Evolutionary conservation across 2,329 filamentous ascomycete species (phyloP).

Genomic region (Botryosphaeria dothidea): DNA sequence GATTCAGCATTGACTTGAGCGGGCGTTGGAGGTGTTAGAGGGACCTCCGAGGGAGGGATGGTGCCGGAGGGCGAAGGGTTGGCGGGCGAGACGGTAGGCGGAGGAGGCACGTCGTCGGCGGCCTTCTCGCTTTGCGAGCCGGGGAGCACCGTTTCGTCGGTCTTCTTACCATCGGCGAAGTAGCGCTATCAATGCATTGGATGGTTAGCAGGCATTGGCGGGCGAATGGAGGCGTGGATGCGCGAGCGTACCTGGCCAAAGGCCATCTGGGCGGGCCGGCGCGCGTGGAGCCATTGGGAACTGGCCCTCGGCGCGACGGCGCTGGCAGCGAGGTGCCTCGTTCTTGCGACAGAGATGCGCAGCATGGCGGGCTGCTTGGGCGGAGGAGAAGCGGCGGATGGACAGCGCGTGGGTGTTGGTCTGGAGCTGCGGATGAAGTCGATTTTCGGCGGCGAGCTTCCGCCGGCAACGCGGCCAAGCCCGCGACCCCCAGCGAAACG

Average conservation of each 20-base stretch:
- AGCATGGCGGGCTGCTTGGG: slow-evolving; percentile 53
- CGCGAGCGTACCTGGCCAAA: slow-evolving; percentile 19
- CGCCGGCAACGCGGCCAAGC: slow-evolving; percentile 12
- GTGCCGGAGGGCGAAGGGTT: slow-evolving; percentile 48
- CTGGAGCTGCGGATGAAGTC: slow-evolving; percentile 15
- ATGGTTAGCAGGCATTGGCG: slow-evolving; percentile 44
- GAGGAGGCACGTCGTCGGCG: slow-evolving; percentile 31
- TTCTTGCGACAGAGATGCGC: slow-evolving; percentile 54
- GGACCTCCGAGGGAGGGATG: slow-evolving; percentile 51
- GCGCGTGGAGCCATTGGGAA: slow-evolving; percentile 47
- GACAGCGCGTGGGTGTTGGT: slow-evolving; percentile 12
- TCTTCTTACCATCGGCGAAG: slow-evolving; percentile 52
- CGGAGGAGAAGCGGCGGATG: slow-evolving; percentile 17
- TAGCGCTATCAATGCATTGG: slow-evolving; percentile 43
- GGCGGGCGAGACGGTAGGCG: slow-evolving; percentile 38
- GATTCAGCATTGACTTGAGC: slow-evolving; percentile 40
- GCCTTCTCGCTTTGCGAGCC: slow-evolving; percentile 22
- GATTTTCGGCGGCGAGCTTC: slow-evolving; percentile 21
- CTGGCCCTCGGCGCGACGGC: slow-evolving; percentile 38
- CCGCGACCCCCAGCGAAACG: neutral
- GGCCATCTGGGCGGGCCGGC: slow-evolving; percentile 25
- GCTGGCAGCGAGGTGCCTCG: slow-evolving; percentile 45
- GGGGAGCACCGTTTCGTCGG: slow-evolving; percentile 38
- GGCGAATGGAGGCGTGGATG: slow-evolving; percentile 42
- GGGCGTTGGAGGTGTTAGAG: slow-evolving; percentile 48